phyloP scores from a whole-genome alignment of 2,329 filamentous ascomycete species.

The Aspergillus uvarum region DNA sequence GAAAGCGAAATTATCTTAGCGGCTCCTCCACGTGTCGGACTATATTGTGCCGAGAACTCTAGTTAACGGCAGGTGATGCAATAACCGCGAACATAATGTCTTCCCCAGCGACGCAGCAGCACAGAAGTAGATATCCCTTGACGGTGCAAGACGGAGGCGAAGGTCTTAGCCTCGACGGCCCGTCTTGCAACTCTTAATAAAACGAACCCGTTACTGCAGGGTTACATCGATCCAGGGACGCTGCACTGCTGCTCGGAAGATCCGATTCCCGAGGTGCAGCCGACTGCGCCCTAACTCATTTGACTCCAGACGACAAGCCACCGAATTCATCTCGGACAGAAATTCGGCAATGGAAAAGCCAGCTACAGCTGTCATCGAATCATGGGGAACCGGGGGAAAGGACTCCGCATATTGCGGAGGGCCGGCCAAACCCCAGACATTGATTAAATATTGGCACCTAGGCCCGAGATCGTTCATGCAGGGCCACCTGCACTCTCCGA shows the following conservation, averaged over 20 bases:
- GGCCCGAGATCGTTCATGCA: not conserved
- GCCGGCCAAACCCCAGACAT: not conserved
- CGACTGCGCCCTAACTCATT: not conserved
- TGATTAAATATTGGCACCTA: not conserved
- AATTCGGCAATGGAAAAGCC: not conserved
- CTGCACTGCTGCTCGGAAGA: not conserved
- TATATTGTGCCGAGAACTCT: not conserved
- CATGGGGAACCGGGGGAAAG: not conserved
- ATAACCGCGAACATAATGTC: not conserved
- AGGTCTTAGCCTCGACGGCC: not conserved
- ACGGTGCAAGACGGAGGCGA: not conserved
- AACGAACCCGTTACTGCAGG: not conserved
- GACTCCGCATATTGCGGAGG: not conserved
- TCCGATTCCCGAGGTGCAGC: not conserved
- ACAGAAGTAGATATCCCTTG: not conserved
- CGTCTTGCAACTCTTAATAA: not conserved
- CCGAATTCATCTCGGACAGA: not conserved
- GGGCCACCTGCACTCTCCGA: not conserved
- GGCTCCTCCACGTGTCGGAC: not conserved
- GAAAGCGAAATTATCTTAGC: too few species aligned
- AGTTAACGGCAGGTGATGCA: not conserved
- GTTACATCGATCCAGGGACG: not conserved
- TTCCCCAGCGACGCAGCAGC: not conserved
- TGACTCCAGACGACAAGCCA: not conserved
- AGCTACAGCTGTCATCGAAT: not conserved